Base-by-base conservation (phyloP, 805 yeast genomes). In the Pichia sporocuriosa region DNA sequence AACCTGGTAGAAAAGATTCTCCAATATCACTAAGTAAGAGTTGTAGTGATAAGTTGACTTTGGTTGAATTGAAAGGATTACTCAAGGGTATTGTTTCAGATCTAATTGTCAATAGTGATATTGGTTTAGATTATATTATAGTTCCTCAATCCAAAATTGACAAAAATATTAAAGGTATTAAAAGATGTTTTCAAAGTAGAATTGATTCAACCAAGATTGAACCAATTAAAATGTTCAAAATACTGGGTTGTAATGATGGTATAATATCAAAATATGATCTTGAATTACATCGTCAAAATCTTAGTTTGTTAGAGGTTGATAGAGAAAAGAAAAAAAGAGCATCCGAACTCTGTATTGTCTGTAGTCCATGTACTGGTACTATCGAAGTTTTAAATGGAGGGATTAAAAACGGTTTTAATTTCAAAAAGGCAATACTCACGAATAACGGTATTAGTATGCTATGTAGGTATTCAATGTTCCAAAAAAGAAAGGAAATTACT, bases 1-100 rank as follows among this genome's bases (percentile, higher is more conserved):
- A 93, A 55, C 98, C 97, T 0, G 98, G 98, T 2, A 61, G 97
- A 38, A 58, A 68, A 23, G 97, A 93, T 56, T 82, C 96, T 3
- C 71, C 73, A 2, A 48, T 77, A 4, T 74, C 95, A 0, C 59
- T 73, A 37, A 84, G 94, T 24, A 90, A 88, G 58, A 85, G 96
- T 1, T 90, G 97, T 57, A 78, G 94, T 1, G 97, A 90, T 58
- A 90, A 90, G 54, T 58, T 90, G 21, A 70, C 84, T 32, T 39
- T 81, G 37, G 70, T 71, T 44, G 96, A 86, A 56, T 61, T 65
- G 27, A 65, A 67, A 0, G 82, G 87, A 0, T 37, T 81, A 3
- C 56, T 74, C 32, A 80, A 72, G 50, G 54, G 74, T 4, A 37
- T 72, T 7, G 70, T 73, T 2, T 64, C 68, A 29, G 45, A 40